Evolutionary conservation across 169 alveolate species (phyloP).

Genomic region (Theileria luwenshuni): DNA sequence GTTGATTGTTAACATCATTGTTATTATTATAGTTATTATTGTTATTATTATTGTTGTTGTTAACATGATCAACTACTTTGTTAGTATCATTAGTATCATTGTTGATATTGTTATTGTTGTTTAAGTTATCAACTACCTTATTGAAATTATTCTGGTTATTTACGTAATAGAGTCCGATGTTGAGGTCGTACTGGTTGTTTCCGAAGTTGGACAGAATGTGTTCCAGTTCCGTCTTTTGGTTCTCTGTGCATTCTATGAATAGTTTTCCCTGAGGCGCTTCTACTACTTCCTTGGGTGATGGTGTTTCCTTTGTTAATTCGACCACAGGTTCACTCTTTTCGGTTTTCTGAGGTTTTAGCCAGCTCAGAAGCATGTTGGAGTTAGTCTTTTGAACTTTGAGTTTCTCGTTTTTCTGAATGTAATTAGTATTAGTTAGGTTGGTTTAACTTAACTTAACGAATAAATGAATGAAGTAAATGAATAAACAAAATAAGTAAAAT

Average conservation of each 20-base stretch:
- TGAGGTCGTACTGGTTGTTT: too few species aligned
- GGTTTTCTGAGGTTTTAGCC: conserved; percentile 31
- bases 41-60: too few species aligned
- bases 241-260: conserved; percentile 2
- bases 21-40: too few species aligned
- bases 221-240: conserved; percentile 12
- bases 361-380: conserved; percentile 53
- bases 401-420: conserved; percentile 6
- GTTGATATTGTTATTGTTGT: too few species aligned
- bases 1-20: too few species aligned
- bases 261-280: neutral
- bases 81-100: too few species aligned
- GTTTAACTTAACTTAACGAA: neutral
- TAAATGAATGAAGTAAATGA: neutral
- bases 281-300: neutral
- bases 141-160: too few species aligned
- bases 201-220: neutral
- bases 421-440: neutral
- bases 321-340: neutral
- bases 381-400: conserved; percentile 23
- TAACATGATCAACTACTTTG: too few species aligned
- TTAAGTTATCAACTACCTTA: too few species aligned
- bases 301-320: conserved; percentile 1
- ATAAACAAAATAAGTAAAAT: too few species aligned
- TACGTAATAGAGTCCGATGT: too few species aligned